Evolutionary conservation across 2,329 filamentous ascomycete species (phyloP), one percentile per base, ranked within the genome.

Genomic region (Ramichloridium luteum): DNA sequence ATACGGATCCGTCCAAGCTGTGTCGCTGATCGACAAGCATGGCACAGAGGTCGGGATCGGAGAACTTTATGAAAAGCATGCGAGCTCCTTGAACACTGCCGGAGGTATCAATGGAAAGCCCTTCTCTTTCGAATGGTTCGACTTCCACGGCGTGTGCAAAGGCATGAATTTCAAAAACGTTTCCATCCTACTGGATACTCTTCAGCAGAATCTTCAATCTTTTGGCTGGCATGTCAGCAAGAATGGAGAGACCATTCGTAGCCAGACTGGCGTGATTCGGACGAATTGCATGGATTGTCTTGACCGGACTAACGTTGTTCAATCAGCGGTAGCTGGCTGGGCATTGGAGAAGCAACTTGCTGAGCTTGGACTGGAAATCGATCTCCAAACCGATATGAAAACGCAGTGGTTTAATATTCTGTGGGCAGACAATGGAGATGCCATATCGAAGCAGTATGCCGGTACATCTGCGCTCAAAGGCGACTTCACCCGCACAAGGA

Each of bases 201-300:
- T 96, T 3, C 70, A 70, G 16, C 59, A 67, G 3, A 75, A 70
- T n/a, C 62, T 94, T 8, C 74, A 80, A 26, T 62, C 67, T 4
- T 73, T 79, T 27, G 77, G 81, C 1, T 85, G 81, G 60, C 84
- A 80, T 0, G 69, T 81, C 9, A 54, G 69, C 10, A 57, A 65
- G 6, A 50, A 61, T 16, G 59, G 61, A 12, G 51, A 55, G 13
- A 40, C 61, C 3, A 36, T 57, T 13, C 55, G 58, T 18, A 55
- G 52, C 28, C 86, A 94, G 53, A 66, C 62, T 15, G 86, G 86
- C 1, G 72, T 93, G 5, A 55, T 96, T n/a, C 71, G 90, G 34
- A 94, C 85, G 2, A 98, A 98, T 51, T 98, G 90, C 56, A 96
- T 98, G 90, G 90, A 98, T 51, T 98, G 90, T 47, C 64, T 98